A percentile compares a stretch with the other conserved stretches of the same genome.
These are phyloP conservation scores for Aspergillus neoniger DNA, from an alignment of 2,329 filamentous ascomycete genomes.

Conservation along the genomic window DNA sequence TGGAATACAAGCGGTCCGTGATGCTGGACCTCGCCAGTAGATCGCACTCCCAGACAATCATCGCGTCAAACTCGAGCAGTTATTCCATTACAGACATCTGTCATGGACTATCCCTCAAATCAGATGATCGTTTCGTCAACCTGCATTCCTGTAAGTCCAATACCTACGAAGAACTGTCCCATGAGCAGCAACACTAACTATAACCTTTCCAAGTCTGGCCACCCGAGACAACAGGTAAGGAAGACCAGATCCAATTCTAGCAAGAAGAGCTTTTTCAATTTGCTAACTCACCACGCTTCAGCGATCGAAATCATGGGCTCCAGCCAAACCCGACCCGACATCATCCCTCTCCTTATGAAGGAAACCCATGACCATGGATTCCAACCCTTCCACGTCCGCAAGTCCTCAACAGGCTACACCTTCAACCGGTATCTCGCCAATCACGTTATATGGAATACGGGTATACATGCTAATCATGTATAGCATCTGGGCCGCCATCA, in stretches of 20 bases:
- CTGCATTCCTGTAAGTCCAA: conserved; percentile 46
- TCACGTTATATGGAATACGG: background rate
- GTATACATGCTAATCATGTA: background rate
- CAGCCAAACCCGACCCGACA: conserved; percentile 32
- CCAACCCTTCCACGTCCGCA: conserved; percentile 40
- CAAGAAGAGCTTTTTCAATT: too few species aligned
- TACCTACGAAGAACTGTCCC: background rate
- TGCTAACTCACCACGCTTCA: conserved; percentile 10
- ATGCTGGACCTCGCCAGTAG: conserved; percentile 44
- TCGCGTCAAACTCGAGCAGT: conserved; percentile 53
- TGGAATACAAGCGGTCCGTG: conserved; percentile 45
- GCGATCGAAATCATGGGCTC: conserved; percentile 45
- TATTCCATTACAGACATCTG: conserved; percentile 50
- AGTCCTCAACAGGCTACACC: conserved; percentile 43
- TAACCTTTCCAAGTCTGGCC: conserved; percentile 37
- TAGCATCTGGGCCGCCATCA: conserved; percentile 48
- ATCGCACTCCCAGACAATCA: conserved; percentile 39
- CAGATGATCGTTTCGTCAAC: conserved; percentile 43
- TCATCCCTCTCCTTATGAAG: conserved; percentile 33
- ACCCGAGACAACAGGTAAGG: conserved; percentile 39
- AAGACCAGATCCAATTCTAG: too few species aligned
- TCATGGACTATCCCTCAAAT: conserved; percentile 36
- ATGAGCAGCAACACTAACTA: background rate
- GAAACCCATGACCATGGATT: conserved; percentile 37
- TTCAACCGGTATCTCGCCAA: conserved; percentile 36